Evolutionary conservation across 2,329 filamentous ascomycete genomes (phyloP).

Genomic region (Magnaporthales sp.): DNA sequence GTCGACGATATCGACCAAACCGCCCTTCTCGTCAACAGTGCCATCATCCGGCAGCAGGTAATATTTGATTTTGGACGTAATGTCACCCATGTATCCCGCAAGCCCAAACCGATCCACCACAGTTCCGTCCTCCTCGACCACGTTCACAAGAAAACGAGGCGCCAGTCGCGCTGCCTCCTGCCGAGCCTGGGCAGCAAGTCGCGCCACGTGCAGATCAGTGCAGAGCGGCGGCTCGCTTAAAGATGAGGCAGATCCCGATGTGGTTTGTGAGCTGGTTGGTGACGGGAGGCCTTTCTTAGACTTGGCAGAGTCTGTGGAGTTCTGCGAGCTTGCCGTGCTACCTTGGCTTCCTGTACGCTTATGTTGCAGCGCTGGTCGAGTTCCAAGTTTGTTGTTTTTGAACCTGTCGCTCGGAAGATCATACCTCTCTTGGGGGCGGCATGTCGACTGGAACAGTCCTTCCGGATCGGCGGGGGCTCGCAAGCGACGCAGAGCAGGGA

Average conservation of each 20-base stretch:
- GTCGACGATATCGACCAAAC: conserved; percentile 43
- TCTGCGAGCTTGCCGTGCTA: conserved; percentile 4
- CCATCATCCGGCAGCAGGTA: conserved; percentile 48
- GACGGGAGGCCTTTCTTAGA: background rate
- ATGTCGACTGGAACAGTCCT: conserved; percentile 60
- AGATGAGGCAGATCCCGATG: conserved; percentile 6
- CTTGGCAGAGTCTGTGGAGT: background rate
- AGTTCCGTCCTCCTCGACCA: conserved; percentile 43
- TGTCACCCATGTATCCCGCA: conserved; percentile 52
- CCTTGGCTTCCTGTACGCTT: conserved; percentile 3
- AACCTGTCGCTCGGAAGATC: conserved; percentile 43
- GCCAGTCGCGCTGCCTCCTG: conserved; percentile 47
- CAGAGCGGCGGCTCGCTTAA: conserved; percentile 19
- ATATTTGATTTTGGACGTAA: conserved; percentile 52
- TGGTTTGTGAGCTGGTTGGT: conserved; percentile 13
- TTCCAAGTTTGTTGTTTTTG: conserved; percentile 16
- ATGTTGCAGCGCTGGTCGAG: background rate
- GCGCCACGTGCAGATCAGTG: conserved; percentile 38
- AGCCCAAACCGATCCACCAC: conserved; percentile 45
- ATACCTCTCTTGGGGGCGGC: conserved; percentile 49
- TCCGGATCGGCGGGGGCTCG: conserved; percentile 62
- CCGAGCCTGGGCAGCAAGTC: conserved; percentile 56
- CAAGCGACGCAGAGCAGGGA: conserved; percentile 51
- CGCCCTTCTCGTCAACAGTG: conserved; percentile 45
- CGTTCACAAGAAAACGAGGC: conserved; percentile 49